phyloP scores from a whole-genome alignment of 352 stramenopile genomes.

The Globisporangium carolinianum region DNA sequence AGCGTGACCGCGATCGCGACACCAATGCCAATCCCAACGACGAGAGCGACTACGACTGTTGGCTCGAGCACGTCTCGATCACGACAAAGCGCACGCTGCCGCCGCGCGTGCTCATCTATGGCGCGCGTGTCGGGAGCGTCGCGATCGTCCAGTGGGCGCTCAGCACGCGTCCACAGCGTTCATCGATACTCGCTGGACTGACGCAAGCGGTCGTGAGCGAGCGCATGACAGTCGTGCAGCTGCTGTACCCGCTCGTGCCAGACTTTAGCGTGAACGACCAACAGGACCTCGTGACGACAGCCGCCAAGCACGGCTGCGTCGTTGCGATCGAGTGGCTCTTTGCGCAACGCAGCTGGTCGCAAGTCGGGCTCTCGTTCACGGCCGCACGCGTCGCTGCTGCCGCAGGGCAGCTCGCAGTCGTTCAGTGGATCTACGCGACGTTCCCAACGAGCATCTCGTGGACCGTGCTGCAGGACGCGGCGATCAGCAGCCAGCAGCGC shows the following conservation, averaged over 20 bases:
- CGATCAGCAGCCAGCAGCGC: slow-evolving; percentile 1
- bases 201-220: background rate
- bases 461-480: slow-evolving; percentile 1
- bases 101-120: background rate
- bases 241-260: slow-evolving; percentile 1
- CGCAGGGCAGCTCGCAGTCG: background rate
- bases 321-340: slow-evolving; percentile 3
- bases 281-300: background rate
- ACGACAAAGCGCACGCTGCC: background rate
- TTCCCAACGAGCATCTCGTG: background rate
- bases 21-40: background rate
- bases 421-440: background rate
- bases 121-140: background rate
- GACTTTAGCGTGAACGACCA: slow-evolving; percentile 2
- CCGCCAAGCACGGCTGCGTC: background rate
- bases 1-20: too few relatives aligned
- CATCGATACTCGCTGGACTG: background rate
- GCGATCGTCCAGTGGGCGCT: slow-evolving; percentile 4
- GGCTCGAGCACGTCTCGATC: too few relatives aligned
- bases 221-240: background rate
- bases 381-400: background rate
- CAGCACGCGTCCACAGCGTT: background rate
- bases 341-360: background rate
- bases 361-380: background rate
- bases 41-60: background rate